Evolutionary conservation across 2,329 filamentous ascomycete genomes (phyloP).

Genomic region (Amauroascus niger): DNA sequence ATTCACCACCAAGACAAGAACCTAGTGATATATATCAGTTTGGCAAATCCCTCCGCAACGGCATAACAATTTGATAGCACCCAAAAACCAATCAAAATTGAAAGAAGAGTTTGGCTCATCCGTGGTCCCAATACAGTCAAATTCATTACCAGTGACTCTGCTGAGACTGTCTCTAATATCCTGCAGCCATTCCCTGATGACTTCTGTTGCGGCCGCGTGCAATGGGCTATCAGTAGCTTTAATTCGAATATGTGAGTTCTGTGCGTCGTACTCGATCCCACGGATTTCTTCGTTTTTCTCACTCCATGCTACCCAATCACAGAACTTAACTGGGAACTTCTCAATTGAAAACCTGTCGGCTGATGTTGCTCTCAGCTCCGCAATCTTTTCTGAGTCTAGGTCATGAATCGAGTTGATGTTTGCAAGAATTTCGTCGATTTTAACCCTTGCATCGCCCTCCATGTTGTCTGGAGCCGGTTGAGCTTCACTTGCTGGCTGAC

Average conservation of each 20-base stretch:
- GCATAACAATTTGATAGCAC: too few relatives aligned
- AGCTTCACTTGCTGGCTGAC: conserved; percentile 4
- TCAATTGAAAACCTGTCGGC: conserved; percentile 14
- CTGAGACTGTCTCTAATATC: conserved; percentile 1
- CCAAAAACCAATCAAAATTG: not conserved
- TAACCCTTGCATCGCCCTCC: conserved; percentile 8
- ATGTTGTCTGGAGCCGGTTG: conserved; percentile 5
- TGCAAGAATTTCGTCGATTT: conserved; percentile 11
- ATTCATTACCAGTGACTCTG: conserved; percentile 9
- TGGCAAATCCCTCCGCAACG: conserved; percentile 3
- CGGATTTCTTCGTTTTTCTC: conserved; percentile 10
- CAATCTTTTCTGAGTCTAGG: conserved; percentile 11
- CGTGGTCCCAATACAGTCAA: conserved; percentile 2
- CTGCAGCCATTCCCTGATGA: conserved; percentile 9
- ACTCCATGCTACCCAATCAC: conserved; percentile 13
- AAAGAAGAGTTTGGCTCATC: not conserved
- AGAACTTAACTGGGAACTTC: conserved; percentile 9
- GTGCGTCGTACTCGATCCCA: conserved; percentile 12
- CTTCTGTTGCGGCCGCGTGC: not conserved
- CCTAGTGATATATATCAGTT: conserved; percentile 9
- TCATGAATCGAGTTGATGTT: conserved; percentile 13
- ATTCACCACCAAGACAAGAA: conserved; percentile 1
- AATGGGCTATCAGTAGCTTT: conserved; percentile 12
- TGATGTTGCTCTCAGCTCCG: conserved; percentile 9
- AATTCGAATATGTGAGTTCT: conserved; percentile 7